Conservation (phyloP, 1,284 basidiomycete species). For the Fomitopsis palustris region DNA sequence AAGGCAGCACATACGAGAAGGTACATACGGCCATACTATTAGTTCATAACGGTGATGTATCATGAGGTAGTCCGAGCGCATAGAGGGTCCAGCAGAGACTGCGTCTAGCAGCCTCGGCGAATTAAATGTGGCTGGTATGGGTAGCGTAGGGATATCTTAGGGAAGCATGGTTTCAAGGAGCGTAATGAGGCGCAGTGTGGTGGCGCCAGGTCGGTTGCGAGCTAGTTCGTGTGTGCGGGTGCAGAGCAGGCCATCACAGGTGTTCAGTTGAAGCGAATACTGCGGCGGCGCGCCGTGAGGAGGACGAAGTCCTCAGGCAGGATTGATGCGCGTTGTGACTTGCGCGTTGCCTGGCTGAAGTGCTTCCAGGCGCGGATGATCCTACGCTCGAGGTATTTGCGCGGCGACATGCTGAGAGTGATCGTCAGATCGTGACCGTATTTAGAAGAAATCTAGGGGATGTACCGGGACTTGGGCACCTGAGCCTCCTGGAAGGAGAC, state of each 20-base stretch:
- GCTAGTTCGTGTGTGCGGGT: background rate
- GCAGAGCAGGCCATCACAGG: background rate
- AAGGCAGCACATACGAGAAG: background rate
- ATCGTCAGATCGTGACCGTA: background rate
- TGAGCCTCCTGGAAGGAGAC: conserved; percentile 1
- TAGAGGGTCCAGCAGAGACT: background rate
- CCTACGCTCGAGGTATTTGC: conserved; percentile 53
- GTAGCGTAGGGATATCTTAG: conserved; percentile 1
- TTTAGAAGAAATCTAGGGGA: background rate
- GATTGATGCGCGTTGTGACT: conserved; percentile 46
- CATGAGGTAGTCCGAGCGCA: background rate
- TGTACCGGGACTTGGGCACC: conserved; percentile 20
- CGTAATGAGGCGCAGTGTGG: background rate
- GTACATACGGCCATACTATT: background rate
- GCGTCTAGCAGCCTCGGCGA: background rate
- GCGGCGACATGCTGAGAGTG: conserved; percentile 31
- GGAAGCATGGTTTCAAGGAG: background rate
- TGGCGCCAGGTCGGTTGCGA: background rate
- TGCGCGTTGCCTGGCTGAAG: conserved; percentile 50
- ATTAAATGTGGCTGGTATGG: background rate
- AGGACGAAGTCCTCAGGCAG: conserved; percentile 59
- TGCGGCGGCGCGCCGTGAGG: conserved; percentile 51
- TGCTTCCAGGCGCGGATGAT: conserved; percentile 59
- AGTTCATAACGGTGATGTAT: background rate
- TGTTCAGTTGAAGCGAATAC: conserved; percentile 28